Base-by-base conservation (phyloP, 495 filamentous ascomycete species). In the Platismatia glauca region DNA sequence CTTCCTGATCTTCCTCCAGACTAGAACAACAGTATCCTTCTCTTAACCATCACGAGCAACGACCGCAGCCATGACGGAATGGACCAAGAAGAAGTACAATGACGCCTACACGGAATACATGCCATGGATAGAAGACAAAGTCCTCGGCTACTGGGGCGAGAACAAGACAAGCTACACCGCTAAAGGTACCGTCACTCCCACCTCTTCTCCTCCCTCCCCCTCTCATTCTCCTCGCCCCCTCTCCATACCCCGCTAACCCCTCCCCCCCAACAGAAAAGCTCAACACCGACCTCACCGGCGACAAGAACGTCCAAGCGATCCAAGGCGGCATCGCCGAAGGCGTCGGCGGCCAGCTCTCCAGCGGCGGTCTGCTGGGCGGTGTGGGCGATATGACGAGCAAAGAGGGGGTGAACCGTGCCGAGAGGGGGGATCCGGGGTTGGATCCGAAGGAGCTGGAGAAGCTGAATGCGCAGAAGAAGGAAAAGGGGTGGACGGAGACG, bases 121-220 rank as follows among this genome's bases (percentile, higher is more conserved):
- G 69, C 84, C 84, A 15, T 87, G 84, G 83, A 74, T 86, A 59
- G 84, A 87, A 67, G 84, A 87, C 69, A 69, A 78, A 56, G 85
- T 84, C 69, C 79, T 87, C 5, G 73, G 72, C 38, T 86, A 79
- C 71, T 86, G 86, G 68, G 83, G 81, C 63, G 84, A 87, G 71
- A 87, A 87, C 75, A 85, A 86, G 72, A 76, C 82, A 0, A 80
- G 76, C 67, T 87, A 87, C 62, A 73, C 77, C n/a, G 74, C 82
- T 4, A 82, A 78, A 68, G 78, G 84, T 84, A 71, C 13, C 5
- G 22, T 52, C 27, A 24, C 58, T 20, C 53, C 33, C 16, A 9
- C 8, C 3, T 1, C 7, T n/a, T 9, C 55, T 4, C 24, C 22
- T 1, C 24, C 29, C 24, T 41, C 20, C 43, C 58, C 22, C 12